Evolutionary conservation across 169 alveolate species (phyloP).

Genomic region (Eimeria praecox): DNA sequence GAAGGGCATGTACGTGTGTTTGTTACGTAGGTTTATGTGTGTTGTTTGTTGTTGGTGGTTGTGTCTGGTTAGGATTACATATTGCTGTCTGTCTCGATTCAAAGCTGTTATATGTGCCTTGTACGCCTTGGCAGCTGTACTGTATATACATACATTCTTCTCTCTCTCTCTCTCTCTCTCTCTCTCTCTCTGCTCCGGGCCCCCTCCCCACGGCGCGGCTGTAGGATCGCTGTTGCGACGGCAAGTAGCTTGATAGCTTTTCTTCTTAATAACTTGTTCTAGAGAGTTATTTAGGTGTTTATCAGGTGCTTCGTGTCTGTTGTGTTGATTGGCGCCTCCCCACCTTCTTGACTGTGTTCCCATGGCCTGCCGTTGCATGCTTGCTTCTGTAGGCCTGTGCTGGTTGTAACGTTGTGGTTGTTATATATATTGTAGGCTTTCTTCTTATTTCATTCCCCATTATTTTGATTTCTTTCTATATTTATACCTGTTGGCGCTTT

Average conservation of each 20-base stretch:
- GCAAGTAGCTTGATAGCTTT: not conserved
- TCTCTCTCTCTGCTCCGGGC: conserved; percentile 3
- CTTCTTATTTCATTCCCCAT: not conserved
- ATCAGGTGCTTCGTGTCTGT: not conserved
- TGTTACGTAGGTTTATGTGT: not conserved
- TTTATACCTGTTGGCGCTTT: not conserved
- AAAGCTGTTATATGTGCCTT: not conserved
- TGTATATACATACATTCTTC: no score
- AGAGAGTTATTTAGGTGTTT: not conserved
- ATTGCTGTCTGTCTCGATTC: not conserved
- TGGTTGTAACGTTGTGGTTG: not conserved
- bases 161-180: not conserved
- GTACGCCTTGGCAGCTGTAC: not conserved
- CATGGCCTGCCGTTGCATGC: conserved; percentile 14
- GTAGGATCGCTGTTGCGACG: not conserved
- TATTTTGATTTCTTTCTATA: not conserved
- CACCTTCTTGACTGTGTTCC: not conserved
- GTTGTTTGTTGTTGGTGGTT: conserved; percentile 38
- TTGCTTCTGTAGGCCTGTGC: not conserved
- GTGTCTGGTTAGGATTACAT: conserved; percentile 15
- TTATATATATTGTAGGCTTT: not conserved
- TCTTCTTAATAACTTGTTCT: not conserved
- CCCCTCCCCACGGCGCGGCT: conserved; percentile 70
- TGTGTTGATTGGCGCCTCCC: not conserved
- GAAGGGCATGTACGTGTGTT: not conserved